Conservation (phyloP, 164 flowering plant genomes). For the Macadamia integrifolia region DNA sequence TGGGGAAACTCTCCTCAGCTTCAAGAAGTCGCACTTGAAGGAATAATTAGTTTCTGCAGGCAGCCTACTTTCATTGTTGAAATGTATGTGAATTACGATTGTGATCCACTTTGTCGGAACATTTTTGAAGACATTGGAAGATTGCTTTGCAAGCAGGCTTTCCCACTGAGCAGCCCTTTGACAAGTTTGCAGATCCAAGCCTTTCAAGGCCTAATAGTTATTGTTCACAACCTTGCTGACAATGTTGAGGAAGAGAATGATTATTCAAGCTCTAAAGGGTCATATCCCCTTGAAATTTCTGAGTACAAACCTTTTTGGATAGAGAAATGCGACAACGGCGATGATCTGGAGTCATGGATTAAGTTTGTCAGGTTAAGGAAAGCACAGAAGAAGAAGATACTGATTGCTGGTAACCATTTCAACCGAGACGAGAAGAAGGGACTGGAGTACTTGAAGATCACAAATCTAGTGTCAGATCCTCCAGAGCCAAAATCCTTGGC, state of each 20-base stretch:
- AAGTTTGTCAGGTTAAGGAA: constrained; percentile 50
- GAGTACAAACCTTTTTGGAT: constrained; percentile 74
- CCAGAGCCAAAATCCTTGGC: constrained; percentile 71
- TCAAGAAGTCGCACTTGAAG: constrained; percentile 90
- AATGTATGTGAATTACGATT: constrained; percentile 71
- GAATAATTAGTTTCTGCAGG: constrained; percentile 75
- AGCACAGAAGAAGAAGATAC: constrained; percentile 66
- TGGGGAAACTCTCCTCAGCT: constrained; percentile 28
- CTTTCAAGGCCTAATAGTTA: constrained; percentile 65
- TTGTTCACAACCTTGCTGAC: constrained; percentile 74
- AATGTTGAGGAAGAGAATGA: constrained; percentile 34
- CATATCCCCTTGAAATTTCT: constrained; percentile 36
- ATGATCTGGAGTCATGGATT: constrained; percentile 48
- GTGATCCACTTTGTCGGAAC: constrained; percentile 52
- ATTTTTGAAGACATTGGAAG: constrained; percentile 74
- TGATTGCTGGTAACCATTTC: constrained; percentile 73
- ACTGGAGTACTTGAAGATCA: constrained; percentile 57
- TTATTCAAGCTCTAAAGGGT: constrained; percentile 20
- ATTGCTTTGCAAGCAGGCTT: constrained; percentile 73
- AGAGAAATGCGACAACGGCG: constrained; percentile 30
- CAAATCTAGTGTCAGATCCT: constrained; percentile 51
- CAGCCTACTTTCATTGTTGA: constrained; percentile 73
- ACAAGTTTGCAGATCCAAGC: constrained; percentile 69
- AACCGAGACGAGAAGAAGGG: constrained; percentile 90
- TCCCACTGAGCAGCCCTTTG: constrained; percentile 39